These are phyloP conservation scores for Salix suchowensis DNA, from an alignment of 345 rosid species.

Conservation along the genomic window DNA sequence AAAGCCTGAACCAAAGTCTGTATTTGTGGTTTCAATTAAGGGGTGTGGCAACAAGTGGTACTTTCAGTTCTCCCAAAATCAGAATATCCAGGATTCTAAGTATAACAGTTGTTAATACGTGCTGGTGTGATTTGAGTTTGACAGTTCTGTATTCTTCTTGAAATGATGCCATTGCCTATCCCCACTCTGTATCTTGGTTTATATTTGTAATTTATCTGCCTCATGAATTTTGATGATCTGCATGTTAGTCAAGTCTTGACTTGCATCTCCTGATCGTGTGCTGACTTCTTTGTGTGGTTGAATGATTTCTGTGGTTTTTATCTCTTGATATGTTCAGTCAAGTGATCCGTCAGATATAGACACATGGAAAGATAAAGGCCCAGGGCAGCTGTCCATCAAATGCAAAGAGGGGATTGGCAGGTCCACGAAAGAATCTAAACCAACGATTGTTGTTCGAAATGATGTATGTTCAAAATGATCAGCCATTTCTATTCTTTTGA, in stretches of 20 bases:
- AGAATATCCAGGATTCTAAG: not conserved
- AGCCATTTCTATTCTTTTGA: not conserved
- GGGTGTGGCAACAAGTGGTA: not conserved
- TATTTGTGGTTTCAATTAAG: not conserved
- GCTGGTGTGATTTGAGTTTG: not conserved
- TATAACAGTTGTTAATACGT: not conserved
- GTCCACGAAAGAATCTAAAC: conserved; percentile 86
- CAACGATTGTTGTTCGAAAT: conserved; percentile 75
- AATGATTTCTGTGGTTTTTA: not conserved
- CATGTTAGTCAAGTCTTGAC: not conserved
- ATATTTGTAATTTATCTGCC: not conserved
- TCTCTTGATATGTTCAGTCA: conserved; percentile 44
- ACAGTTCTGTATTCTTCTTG: not conserved
- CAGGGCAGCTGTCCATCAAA: conserved; percentile 83
- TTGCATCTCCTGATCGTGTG: not conserved
- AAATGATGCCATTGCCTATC: not conserved
- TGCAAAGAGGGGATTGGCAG: conserved; percentile 78
- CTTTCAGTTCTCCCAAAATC: not conserved
- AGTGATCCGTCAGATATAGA: conserved; percentile 73
- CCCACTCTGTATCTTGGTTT: not conserved
- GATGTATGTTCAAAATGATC: conserved; percentile 49
- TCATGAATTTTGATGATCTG: not conserved
- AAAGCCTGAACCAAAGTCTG: not conserved
- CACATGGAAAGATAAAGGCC: conserved; percentile 93
- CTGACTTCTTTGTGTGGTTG: not conserved